Conservation (phyloP, 2,329 filamentous ascomycete genomes). For the Colletotrichum musae region DNA sequence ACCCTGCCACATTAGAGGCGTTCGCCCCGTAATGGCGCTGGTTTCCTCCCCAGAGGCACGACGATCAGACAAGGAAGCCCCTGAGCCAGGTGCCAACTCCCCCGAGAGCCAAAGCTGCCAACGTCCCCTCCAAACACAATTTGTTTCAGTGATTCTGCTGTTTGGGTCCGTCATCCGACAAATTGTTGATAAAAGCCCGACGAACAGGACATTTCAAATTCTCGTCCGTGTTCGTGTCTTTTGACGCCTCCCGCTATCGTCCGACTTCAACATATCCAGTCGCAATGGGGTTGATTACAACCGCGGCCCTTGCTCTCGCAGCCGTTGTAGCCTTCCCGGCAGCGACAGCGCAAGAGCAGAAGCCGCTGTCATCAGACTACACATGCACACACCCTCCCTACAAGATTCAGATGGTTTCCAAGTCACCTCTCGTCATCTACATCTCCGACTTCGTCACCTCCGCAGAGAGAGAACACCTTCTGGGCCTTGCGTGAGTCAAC, state of each 20-base stretch:
- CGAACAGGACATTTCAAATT: background rate
- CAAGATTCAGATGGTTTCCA: slow-evolving; percentile 60
- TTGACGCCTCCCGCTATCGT: background rate
- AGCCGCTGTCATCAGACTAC: slow-evolving; percentile 35
- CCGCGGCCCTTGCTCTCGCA: background rate
- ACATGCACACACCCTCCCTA: slow-evolving; percentile 53
- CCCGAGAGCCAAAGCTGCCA: background rate
- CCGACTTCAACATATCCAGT: background rate
- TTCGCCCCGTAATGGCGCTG: slow-evolving; percentile 3
- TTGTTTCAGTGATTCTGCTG: slow-evolving; percentile 23
- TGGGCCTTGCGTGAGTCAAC: slow-evolving; percentile 56
- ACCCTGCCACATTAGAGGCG: slow-evolving; percentile 10
- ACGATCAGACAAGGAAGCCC: slow-evolving; percentile 37
- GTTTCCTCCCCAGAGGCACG: slow-evolving; percentile 4
- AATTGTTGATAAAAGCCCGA: slow-evolving; percentile 11
- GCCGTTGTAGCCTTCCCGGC: background rate
- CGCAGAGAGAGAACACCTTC: slow-evolving; percentile 58
- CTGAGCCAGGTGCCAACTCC: background rate
- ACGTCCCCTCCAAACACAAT: slow-evolving; percentile 13
- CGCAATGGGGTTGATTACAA: background rate
- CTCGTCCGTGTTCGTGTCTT: background rate
- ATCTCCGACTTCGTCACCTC: slow-evolving; percentile 61
- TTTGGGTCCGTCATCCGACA: background rate
- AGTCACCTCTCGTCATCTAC: slow-evolving; percentile 65
- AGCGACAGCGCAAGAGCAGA: slow-evolving; percentile 14